Percentiles rank a stretch among this genome's conserved stretches.
These are phyloP conservation scores for Macrolepiota dolichaula DNA, from an alignment of 768 basidiomycete genomes.

Conservation along the genomic window DNA sequence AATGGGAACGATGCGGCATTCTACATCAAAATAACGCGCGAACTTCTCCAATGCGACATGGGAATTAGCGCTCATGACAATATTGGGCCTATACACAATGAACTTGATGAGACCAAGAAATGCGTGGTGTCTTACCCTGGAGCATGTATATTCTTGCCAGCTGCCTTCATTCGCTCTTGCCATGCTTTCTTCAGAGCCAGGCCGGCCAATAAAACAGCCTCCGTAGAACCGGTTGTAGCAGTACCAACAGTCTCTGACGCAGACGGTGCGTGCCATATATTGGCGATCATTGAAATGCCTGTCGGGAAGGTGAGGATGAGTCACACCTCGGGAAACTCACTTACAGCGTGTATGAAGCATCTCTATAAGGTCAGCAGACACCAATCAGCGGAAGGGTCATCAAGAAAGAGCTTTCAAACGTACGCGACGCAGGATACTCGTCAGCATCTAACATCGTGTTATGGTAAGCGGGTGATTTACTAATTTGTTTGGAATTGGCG, in stretches of 20 bases:
- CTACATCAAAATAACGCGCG: slow-evolving; percentile 69
- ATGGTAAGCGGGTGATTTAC: not conserved
- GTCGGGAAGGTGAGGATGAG: not conserved
- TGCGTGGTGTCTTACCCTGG: slow-evolving; percentile 51
- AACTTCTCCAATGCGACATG: slow-evolving; percentile 74
- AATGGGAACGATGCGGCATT: slow-evolving; percentile 52
- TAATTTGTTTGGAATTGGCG: not conserved
- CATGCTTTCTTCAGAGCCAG: slow-evolving; percentile 73
- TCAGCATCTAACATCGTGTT: slow-evolving; percentile 33
- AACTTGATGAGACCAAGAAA: not conserved
- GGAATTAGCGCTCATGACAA: slow-evolving; percentile 69
- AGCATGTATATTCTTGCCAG: slow-evolving; percentile 69
- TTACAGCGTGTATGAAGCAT: slow-evolving; percentile 52
- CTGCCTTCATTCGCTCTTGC: slow-evolving; percentile 64
- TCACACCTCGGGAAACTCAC: not conserved
- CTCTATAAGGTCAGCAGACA: slow-evolving; percentile 24
- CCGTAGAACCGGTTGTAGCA: slow-evolving; percentile 68
- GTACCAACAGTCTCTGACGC: slow-evolving; percentile 63
- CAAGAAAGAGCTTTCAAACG: slow-evolving; percentile 15
- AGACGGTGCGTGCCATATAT: slow-evolving; percentile 68
- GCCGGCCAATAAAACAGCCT: slow-evolving; percentile 74
- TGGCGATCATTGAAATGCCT: slow-evolving; percentile 51
- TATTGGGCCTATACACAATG: slow-evolving; percentile 45
- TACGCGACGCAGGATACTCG: slow-evolving; percentile 67
- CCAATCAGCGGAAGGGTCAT: not conserved